Evolutionary conservation across 1,139 yeast species (phyloP).

Genomic region (Pichia sp.): DNA sequence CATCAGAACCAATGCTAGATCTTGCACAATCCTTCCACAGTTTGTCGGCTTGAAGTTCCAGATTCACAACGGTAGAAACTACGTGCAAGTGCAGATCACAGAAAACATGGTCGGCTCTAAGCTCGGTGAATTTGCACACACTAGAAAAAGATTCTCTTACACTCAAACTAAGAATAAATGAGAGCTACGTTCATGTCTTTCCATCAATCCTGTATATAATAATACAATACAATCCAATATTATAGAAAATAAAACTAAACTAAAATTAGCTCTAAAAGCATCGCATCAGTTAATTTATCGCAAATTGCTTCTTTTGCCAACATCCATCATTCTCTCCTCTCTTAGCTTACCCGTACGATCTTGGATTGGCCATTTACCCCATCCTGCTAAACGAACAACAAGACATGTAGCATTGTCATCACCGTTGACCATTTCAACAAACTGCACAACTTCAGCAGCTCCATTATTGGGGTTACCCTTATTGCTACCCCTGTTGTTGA

Average conservation of each 20-base stretch:
- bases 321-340: slow-evolving; percentile 52
- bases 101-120: slow-evolving; percentile 99
- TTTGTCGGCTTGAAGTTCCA: slow-evolving; percentile 92
- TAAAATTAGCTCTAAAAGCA: no score
- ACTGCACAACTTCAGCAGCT: slow-evolving; percentile 77
- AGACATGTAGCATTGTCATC: slow-evolving; percentile 92
- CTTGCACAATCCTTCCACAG: slow-evolving; percentile 91
- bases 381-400: slow-evolving; percentile 72
- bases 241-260: not conserved
- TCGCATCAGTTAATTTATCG: no score
- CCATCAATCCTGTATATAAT: not conserved
- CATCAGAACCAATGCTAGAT: slow-evolving; percentile 87
- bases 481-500: slow-evolving; percentile 57
- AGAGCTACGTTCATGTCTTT: not conserved
- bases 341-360: slow-evolving; percentile 82
- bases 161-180: slow-evolving; percentile 61
- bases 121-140: slow-evolving; percentile 91
- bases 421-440: slow-evolving; percentile 82
- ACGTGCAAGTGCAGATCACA: slow-evolving; percentile 77
- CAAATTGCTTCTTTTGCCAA: slow-evolving; percentile 8
- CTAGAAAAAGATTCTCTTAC: slow-evolving; percentile 80
- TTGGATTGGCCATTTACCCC: slow-evolving; percentile 86
- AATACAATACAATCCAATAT: not conserved
- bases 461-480: slow-evolving; percentile 80
- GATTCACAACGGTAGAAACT: slow-evolving; percentile 93